Conservation (phyloP, 176 grass and related monocot genomes). For the Ampelocalamus luodianensis region DNA sequence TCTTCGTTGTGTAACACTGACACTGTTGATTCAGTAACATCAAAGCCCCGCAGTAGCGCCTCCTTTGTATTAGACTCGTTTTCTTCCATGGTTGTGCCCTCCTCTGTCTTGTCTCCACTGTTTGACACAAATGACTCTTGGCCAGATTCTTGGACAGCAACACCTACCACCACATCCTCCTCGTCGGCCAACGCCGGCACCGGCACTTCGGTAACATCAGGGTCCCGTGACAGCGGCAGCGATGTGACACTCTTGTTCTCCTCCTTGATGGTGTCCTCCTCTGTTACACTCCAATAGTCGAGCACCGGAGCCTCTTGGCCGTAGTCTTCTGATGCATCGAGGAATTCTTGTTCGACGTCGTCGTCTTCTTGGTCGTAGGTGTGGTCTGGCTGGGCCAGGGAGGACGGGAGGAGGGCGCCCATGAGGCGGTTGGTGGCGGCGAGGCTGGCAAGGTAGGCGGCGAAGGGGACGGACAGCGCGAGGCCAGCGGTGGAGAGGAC, state of each 20-base stretch:
- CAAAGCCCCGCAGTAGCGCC: too few relatives aligned
- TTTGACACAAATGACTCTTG: not conserved
- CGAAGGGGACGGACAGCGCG: slow-evolving; percentile 44
- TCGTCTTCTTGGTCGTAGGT: not conserved
- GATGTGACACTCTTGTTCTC: not conserved
- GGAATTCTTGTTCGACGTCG: slow-evolving; percentile 12
- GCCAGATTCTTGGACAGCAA: slow-evolving; percentile 7
- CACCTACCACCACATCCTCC: not conserved
- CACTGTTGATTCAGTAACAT: too few relatives aligned
- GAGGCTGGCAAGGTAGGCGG: slow-evolving; percentile 45
- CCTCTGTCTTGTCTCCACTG: not conserved
- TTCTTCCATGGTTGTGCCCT: not conserved
- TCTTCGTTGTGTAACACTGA: too few relatives aligned
- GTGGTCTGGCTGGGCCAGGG: not conserved
- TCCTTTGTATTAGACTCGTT: too few relatives aligned
- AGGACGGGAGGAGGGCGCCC: slow-evolving; percentile 17
- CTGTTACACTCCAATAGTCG: not conserved
- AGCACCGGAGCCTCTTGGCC: not conserved
- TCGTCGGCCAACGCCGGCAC: not conserved
- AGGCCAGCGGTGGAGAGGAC: slow-evolving; percentile 23
- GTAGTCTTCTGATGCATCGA: not conserved
- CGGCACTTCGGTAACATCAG: not conserved
- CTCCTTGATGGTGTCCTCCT: not conserved
- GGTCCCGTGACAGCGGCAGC: not conserved
- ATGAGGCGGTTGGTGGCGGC: slow-evolving; percentile 34